A percentile compares a stretch with the other conserved stretches of the same genome.
phyloP scores from a whole-genome alignment of 2,329 filamentous ascomycete genomes.

The Penicillium decumbens region DNA sequence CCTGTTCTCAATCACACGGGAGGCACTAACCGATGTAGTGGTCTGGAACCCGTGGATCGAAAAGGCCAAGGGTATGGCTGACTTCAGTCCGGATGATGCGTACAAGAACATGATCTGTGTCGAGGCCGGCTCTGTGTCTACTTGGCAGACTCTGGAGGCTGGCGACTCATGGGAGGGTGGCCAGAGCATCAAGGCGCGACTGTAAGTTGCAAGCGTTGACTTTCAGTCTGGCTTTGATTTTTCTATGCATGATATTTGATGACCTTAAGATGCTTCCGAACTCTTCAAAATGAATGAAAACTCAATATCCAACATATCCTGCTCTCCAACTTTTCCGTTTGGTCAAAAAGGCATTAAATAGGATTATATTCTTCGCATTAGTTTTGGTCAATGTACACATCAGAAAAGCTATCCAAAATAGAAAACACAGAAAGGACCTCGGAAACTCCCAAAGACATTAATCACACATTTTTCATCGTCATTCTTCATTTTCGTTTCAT shows the following conservation, averaged over 20 bases:
- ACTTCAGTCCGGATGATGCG: slow-evolving; percentile 84
- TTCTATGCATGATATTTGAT: slow-evolving; percentile 8
- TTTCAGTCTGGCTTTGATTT: background rate
- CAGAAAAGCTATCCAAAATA: background rate
- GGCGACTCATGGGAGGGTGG: slow-evolving; percentile 66
- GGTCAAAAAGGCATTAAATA: background rate
- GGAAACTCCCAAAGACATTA: background rate
- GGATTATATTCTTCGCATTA: background rate
- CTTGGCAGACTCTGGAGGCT: slow-evolving; percentile 78
- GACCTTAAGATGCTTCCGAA: slow-evolving; percentile 10
- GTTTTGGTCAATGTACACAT: background rate
- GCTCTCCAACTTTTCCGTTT: background rate
- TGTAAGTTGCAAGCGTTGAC: slow-evolving; percentile 15
- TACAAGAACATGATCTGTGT: slow-evolving; percentile 93
- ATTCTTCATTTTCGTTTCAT: background rate
- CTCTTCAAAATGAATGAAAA: background rate
- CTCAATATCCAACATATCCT: background rate
- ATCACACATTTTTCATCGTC: slow-evolving; percentile 1
- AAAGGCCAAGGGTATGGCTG: slow-evolving; percentile 73
- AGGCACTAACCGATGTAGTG: slow-evolving; percentile 81
- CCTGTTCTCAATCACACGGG: slow-evolving; percentile 69
- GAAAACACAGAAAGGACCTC: background rate
- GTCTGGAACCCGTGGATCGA: slow-evolving; percentile 97
- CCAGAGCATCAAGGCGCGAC: slow-evolving; percentile 50
- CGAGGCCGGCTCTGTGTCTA: slow-evolving; percentile 78